Conservation (phyloP, 139 green algal species). For the Trebouxia sp. region DNA sequence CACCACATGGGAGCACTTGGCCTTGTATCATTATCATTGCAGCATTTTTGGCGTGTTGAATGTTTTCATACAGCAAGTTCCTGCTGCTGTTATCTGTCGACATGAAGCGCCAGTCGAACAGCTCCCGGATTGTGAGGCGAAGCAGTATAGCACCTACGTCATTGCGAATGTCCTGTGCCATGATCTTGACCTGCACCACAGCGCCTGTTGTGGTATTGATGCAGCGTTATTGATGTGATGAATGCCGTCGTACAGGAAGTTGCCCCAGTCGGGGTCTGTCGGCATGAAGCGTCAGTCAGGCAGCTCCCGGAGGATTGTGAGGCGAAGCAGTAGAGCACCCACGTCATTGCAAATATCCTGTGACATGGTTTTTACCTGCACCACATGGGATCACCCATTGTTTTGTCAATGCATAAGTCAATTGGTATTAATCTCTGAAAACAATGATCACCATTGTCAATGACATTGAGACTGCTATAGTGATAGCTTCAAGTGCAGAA, state of each 20-base stretch:
- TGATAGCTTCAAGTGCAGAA: no score
- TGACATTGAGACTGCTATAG: no score
- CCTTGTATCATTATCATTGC: no score
- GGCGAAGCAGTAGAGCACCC: constrained; percentile 76
- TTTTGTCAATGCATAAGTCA: no score
- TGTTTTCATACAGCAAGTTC: no score
- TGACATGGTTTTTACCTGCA: constrained; percentile 63
- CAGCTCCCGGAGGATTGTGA: constrained; percentile 92
- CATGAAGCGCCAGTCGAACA: constrained; percentile 94
- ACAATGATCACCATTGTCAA: no score
- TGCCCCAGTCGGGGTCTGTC: constrained; percentile 95
- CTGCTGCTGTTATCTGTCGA: constrained; percentile 62
- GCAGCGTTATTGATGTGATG: no score
- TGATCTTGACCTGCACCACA: constrained; percentile 56
- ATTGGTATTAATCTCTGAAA: no score
- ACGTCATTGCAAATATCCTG: constrained; percentile 77
- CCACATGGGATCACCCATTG: no score
- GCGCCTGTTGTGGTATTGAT: no score
- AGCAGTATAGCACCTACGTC: constrained; percentile 78
- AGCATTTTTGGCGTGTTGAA: no score
- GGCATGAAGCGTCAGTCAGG: constrained; percentile 95
- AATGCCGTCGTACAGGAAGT: constrained; percentile 98
- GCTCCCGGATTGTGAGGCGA: constrained; percentile 82
- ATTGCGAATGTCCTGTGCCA: constrained; percentile 73
- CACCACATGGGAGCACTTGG: background rate